A percentile compares a stretch with the other conserved stretches of the same genome.
Conservation (phyloP, 164 flowering plant genomes). For the Liriodendron chinense region DNA sequence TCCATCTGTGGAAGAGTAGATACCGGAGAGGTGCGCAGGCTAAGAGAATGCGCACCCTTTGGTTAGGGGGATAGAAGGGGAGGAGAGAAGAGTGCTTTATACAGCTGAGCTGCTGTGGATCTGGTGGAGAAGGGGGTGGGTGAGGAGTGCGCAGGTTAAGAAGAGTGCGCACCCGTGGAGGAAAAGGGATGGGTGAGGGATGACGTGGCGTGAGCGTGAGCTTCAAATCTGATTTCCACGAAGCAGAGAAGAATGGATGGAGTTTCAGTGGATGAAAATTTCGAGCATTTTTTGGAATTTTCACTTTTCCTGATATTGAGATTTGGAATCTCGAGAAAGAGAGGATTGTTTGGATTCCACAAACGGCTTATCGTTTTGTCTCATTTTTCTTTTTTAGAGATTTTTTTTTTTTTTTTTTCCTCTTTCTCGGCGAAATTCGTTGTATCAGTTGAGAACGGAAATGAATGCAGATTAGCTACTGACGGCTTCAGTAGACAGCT, state of each 20-base stretch:
- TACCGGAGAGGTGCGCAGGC: background rate
- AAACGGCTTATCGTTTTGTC: conserved; percentile 37
- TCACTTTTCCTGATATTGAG: background rate
- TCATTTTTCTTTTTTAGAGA: too few species aligned
- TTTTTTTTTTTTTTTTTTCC: too few species aligned
- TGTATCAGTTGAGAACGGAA: too few species aligned
- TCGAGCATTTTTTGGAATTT: background rate
- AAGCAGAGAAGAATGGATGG: conserved; percentile 24
- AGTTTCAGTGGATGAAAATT: conserved; percentile 50
- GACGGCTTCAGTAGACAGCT: too few species aligned
- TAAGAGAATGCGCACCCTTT: background rate
- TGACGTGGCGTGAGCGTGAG: conserved; percentile 11
- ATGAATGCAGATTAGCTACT: too few species aligned
- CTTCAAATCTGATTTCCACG: conserved; percentile 13
- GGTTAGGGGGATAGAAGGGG: too few species aligned
- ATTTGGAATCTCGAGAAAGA: background rate
- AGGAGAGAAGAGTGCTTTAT: background rate
- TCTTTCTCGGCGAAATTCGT: too few species aligned
- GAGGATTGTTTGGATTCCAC: conserved; percentile 29
- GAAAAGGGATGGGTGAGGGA: background rate
- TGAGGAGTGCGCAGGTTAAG: conserved; percentile 16
- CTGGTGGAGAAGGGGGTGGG: conserved; percentile 23
- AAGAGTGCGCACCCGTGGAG: background rate
- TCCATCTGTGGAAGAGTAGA: conserved; percentile 55
- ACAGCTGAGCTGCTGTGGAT: too few species aligned